Evolutionary conservation across 768 basidiomycete species (phyloP), one percentile per base, ranked within the genome.

Genomic region (Tricholoma saponaceum): DNA sequence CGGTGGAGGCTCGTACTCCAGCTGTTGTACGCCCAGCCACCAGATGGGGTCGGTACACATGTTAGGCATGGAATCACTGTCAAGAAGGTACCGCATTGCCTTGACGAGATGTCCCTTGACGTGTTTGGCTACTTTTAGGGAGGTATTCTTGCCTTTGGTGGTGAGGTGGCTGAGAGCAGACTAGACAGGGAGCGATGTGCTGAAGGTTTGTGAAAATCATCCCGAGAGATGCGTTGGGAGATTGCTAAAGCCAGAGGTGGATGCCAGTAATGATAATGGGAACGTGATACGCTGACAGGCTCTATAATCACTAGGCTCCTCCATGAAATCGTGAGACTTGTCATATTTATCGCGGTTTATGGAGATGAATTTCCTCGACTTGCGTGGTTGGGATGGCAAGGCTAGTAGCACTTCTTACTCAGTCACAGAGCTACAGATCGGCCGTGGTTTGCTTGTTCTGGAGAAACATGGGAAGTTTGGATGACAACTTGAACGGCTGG

Each of bases 71-170:
- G 93, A 84, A 71, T 98, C 95, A 62, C 84, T 84, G 73, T 98
- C 95, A 59, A 96, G 79, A n/a, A 98, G 77, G 73, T 94, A 92
- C 46, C 93, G 80, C 78, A 94, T 84, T 2, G 89, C 91, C 69
- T 89, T 90, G 75, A 91, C 90, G 51, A 91, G 71, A 58, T 88
- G 86, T 22, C 85, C 87, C 63, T 87, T 88, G 43, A 88, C 85
- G 64, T 87, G 83, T 64, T 84, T 86, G 2, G 86, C 87, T 0
- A 86, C 87, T 1, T 83, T 80, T 51, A 91, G 75, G 13, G 91
- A 74, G 16, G 72, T 64, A 2, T 66, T 64, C 39, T 67, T 71
- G 41, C 63, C 58, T 56, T 68, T 72, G 71, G 68, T 2, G 66
- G 67, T 33, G 63, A 39, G 37, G 53, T 44, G 20, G 56, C 51